These are phyloP conservation scores for Exophiala sideris DNA, from an alignment of 2,329 filamentous ascomycete species.

Conservation along the genomic window DNA sequence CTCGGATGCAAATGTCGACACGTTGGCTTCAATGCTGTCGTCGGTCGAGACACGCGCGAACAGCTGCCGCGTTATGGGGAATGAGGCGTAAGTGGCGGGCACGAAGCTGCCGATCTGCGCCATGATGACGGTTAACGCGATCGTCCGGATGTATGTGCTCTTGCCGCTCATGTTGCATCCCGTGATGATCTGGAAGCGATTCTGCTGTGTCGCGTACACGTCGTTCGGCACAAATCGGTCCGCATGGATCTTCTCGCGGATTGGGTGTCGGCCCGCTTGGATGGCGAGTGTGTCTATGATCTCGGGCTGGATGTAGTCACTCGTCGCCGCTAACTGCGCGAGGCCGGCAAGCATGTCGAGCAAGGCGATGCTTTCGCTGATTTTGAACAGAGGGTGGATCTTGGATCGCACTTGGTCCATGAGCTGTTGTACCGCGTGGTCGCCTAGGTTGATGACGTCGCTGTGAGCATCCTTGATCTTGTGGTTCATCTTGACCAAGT, in stretches of 20 bases:
- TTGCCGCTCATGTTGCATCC: slow-evolving; percentile 99
- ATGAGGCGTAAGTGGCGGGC: slow-evolving; percentile 76
- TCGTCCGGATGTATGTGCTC: slow-evolving; percentile 85
- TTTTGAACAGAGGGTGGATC: slow-evolving; percentile 71
- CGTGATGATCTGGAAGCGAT: slow-evolving; percentile 87
- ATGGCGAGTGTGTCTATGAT: slow-evolving; percentile 67
- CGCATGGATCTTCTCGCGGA: slow-evolving; percentile 68
- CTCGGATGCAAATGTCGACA: slow-evolving; percentile 89
- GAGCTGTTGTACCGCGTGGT: slow-evolving; percentile 69
- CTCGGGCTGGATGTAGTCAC: slow-evolving; percentile 67
- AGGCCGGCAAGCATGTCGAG: slow-evolving; percentile 83
- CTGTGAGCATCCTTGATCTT: slow-evolving; percentile 76
- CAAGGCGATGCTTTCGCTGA: slow-evolving; percentile 81
- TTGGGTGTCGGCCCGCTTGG: slow-evolving; percentile 71
- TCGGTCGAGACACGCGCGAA: slow-evolving; percentile 86
- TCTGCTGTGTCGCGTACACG: slow-evolving; percentile 75
- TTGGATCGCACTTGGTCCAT: slow-evolving; percentile 68
- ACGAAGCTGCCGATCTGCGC: slow-evolving; percentile 90
- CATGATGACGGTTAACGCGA: slow-evolving; percentile 86
- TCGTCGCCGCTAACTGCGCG: slow-evolving; percentile 66
- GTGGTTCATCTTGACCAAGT: slow-evolving; percentile 75
- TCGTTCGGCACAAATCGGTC: slow-evolving; percentile 82
- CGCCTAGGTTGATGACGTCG: slow-evolving; percentile 79
- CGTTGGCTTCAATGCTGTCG: slow-evolving; percentile 82
- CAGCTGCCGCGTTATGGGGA: slow-evolving; percentile 75